These are phyloP conservation scores for Pseudonitzschia multistriata DNA, from an alignment of 108 stramenopile genomes.

Conservation along the genomic window DNA sequence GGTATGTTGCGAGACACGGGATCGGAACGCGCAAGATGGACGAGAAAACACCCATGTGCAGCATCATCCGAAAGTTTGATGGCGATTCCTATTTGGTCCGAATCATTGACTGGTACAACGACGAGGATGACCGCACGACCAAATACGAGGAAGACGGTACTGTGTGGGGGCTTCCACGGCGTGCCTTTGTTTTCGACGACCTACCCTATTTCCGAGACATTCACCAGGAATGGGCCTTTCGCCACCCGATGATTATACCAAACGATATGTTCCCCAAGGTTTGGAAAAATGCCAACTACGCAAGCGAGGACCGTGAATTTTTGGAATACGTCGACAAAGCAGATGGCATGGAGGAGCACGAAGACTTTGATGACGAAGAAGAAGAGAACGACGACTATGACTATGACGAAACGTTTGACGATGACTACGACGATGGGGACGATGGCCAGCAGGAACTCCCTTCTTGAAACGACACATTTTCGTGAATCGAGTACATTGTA, in stretches of 20 bases:
- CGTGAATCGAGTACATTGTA: no score
- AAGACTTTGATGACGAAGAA: background rate
- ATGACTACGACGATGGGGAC: background rate
- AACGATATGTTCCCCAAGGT: slow-evolving; percentile 58
- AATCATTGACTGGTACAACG: background rate
- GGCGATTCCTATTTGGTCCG: slow-evolving; percentile 21
- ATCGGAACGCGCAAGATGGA: background rate
- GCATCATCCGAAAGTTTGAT: slow-evolving; percentile 27
- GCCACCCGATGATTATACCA: slow-evolving; percentile 77
- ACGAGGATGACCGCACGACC: background rate
- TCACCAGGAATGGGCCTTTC: slow-evolving; percentile 48
- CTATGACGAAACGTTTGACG: background rate
- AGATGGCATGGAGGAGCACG: background rate
- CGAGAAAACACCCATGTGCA: slow-evolving; percentile 6
- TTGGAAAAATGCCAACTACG: slow-evolving; percentile 1
- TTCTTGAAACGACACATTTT: no score
- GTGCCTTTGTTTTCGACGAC: slow-evolving; percentile 45
- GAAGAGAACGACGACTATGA: background rate
- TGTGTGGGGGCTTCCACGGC: slow-evolving; percentile 30
- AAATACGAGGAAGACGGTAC: slow-evolving; percentile 1
- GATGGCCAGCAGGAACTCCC: background rate
- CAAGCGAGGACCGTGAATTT: background rate
- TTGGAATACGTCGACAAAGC: background rate
- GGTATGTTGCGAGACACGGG: slow-evolving; percentile 13
- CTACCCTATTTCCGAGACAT: slow-evolving; percentile 40